Conservation (phyloP, 805 yeast species). For the Millerozyma miso region DNA sequence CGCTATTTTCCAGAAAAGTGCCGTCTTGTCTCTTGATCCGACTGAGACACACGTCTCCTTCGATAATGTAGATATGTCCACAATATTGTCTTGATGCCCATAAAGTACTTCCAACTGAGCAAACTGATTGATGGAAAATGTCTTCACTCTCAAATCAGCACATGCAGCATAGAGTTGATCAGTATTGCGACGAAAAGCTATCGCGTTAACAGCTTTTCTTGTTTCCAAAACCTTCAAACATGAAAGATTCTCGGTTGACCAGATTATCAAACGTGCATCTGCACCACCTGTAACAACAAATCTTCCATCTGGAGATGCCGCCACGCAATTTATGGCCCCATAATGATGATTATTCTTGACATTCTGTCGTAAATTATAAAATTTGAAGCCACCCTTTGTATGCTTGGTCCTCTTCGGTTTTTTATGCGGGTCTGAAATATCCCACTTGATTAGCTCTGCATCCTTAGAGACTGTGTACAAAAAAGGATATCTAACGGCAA, state of each 20-base stretch:
- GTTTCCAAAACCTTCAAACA: constrained; percentile 77
- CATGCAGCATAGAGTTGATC: constrained; percentile 90
- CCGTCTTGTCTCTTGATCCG: constrained; percentile 92
- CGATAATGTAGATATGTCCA: constrained; percentile 74
- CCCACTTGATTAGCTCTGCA: constrained; percentile 76
- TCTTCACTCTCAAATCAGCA: constrained; percentile 86
- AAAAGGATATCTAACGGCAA: constrained; percentile 54
- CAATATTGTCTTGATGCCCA: constrained; percentile 91
- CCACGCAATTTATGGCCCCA: constrained; percentile 71
- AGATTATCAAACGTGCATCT: constrained; percentile 75
- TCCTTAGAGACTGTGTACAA: constrained; percentile 83
- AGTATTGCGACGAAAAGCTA: constrained; percentile 73
- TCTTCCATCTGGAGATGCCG: constrained; percentile 83
- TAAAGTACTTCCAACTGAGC: constrained; percentile 87
- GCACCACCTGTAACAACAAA: constrained; percentile 88
- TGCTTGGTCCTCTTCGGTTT: constrained; percentile 66
- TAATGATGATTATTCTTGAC: constrained; percentile 66
- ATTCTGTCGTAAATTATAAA: constrained; percentile 40
- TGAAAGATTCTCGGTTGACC: constrained; percentile 78
- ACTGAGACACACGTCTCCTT: constrained; percentile 94
- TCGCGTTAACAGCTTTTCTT: constrained; percentile 65
- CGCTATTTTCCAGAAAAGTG: constrained; percentile 93
- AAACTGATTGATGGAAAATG: constrained; percentile 78
- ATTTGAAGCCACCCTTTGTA: constrained; percentile 56
- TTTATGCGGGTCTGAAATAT: constrained; percentile 41